phyloP scores from a whole-genome alignment of 2,329 filamentous ascomycete genomes.

The Emericellopsis atlantica region DNA sequence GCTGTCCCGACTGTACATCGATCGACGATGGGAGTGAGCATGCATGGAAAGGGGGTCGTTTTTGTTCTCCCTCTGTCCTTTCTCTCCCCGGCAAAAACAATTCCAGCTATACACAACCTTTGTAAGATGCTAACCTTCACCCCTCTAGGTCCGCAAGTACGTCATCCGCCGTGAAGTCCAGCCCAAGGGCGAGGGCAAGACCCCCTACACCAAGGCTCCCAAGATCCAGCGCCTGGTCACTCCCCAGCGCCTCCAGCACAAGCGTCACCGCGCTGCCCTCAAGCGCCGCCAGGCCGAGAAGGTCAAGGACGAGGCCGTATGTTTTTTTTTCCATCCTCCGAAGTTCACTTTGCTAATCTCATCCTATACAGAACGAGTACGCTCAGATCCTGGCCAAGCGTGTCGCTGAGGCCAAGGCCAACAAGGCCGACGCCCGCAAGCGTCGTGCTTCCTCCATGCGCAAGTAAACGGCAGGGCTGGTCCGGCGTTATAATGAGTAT shows the following conservation, averaged over 20 bases:
- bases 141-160: slow-evolving; percentile 85
- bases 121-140: slow-evolving; percentile 22
- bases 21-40: too few relatives aligned
- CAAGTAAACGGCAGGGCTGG: slow-evolving; percentile 50
- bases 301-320: slow-evolving; percentile 97
- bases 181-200: slow-evolving; percentile 95
- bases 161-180: slow-evolving; percentile 98
- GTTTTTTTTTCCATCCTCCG: slow-evolving; percentile 20
- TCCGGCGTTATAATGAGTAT: slow-evolving; percentile 9
- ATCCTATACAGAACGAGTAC: slow-evolving; percentile 70
- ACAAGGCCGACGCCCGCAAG: slow-evolving; percentile 92
- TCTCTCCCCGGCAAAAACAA: too few relatives aligned
- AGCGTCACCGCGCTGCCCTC: slow-evolving; percentile 94
- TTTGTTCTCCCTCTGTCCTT: too few relatives aligned
- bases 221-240: slow-evolving; percentile 99
- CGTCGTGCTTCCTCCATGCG: slow-evolving; percentile 89
- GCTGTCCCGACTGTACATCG: too few relatives aligned
- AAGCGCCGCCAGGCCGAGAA: slow-evolving; percentile 97
- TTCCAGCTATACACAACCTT: not conserved
- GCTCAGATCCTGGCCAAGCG: slow-evolving; percentile 92
- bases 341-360: slow-evolving; percentile 19
- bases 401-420: slow-evolving; percentile 88
- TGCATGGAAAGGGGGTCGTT: too few relatives aligned
- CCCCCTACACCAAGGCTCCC: slow-evolving; percentile 98
- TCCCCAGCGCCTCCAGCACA: slow-evolving; percentile 99